Evolutionary conservation across 2,329 filamentous ascomycete genomes (phyloP).

Genomic region (Pestalotiopsis sp.): DNA sequence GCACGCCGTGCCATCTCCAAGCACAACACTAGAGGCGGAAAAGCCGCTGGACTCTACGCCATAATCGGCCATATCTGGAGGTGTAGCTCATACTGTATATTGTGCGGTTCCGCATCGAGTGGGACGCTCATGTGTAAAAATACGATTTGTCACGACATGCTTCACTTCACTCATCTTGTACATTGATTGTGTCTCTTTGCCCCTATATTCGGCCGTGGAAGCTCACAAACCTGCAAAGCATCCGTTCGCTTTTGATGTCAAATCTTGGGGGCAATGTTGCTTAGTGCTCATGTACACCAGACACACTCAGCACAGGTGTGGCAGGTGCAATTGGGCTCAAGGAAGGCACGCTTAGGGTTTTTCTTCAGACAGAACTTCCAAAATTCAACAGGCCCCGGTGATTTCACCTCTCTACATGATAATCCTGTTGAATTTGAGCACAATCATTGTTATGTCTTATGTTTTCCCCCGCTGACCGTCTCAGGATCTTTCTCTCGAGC

Average conservation of each 20-base stretch:
- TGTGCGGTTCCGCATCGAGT: neutral
- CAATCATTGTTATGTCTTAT: too few relatives aligned
- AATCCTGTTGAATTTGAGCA: too few relatives aligned
- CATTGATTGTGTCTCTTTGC: too few relatives aligned
- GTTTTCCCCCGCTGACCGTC: too few relatives aligned
- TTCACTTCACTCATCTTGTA: neutral
- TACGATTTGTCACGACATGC: neutral
- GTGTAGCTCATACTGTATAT: conserved; percentile 2
- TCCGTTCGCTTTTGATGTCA: too few relatives aligned
- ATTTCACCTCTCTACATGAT: too few relatives aligned
- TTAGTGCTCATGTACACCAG: too few relatives aligned
- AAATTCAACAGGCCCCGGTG: too few relatives aligned
- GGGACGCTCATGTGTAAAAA: neutral
- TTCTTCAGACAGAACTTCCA: too few relatives aligned
- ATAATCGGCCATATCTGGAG: neutral
- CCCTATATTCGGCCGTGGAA: too few relatives aligned
- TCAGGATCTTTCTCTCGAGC: neutral
- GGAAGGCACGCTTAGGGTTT: neutral
- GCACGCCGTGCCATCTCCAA: conserved; percentile 20
- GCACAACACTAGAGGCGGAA: neutral
- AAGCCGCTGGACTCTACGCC: conserved; percentile 1
- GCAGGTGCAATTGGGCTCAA: neutral
- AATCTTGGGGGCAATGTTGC: too few relatives aligned
- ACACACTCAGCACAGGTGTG: neutral
- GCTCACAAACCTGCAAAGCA: too few relatives aligned